Conservation (phyloP, 805 yeast genomes). For the Metschnikowia aberdeeniae region DNA sequence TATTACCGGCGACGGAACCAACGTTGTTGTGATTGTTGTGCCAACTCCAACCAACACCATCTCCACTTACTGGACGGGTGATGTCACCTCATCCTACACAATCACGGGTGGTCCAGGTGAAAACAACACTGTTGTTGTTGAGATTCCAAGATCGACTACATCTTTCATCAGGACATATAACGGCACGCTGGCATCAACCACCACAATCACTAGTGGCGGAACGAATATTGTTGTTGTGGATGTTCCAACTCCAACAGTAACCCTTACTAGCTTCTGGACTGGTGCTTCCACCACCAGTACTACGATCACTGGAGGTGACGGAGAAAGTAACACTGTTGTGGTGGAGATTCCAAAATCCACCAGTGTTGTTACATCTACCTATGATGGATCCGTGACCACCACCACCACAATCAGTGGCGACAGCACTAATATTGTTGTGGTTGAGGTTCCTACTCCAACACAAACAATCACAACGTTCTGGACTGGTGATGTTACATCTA, state of each 20-base stretch:
- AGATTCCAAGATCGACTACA: too few relatives aligned
- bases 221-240: slow-evolving; percentile 5
- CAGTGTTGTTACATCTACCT: neutral
- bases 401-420: too few relatives aligned
- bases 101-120: neutral
- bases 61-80: neutral
- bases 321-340: slow-evolving; percentile 9
- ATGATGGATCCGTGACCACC: too few relatives aligned
- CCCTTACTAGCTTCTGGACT: slow-evolving; percentile 6
- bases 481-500: too few relatives aligned
- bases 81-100: too few relatives aligned
- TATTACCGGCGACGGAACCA: slow-evolving; percentile 10
- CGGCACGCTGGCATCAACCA: neutral
- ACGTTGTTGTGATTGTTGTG: slow-evolving; percentile 15
- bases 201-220: neutral
- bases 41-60: slow-evolving; percentile 3
- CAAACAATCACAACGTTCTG: too few relatives aligned
- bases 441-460: too few relatives aligned
- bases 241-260: slow-evolving; percentile 7
- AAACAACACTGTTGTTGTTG: too few relatives aligned
- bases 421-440: too few relatives aligned
- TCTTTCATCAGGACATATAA: neutral
- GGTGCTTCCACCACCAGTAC: neutral
- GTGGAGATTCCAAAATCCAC: slow-evolving; percentile 9
- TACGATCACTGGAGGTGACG: neutral